These are phyloP conservation scores for Colletotrichum sp. DNA, from an alignment of 2,329 filamentous ascomycete species.

Conservation along the genomic window DNA sequence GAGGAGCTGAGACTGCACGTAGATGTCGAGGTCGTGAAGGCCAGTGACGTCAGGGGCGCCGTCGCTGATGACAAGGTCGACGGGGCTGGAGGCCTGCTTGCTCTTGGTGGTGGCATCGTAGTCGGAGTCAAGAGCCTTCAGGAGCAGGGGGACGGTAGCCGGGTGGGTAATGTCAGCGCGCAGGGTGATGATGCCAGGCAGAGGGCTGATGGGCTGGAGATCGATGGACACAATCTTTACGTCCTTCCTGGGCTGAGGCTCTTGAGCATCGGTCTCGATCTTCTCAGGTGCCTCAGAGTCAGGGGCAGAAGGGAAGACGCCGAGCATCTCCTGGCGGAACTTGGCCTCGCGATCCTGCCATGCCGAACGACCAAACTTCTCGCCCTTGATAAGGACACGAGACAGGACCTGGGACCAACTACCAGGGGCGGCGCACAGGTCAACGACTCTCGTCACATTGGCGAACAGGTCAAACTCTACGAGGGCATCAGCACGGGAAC, in stretches of 20 bases:
- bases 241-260: slow-evolving; percentile 60
- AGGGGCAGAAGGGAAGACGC: slow-evolving; percentile 42
- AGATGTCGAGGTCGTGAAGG: slow-evolving; percentile 96
- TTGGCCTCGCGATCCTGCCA: slow-evolving; percentile 85
- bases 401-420: slow-evolving; percentile 98
- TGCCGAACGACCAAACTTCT: slow-evolving; percentile 83
- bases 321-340: slow-evolving; percentile 66
- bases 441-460: slow-evolving; percentile 89
- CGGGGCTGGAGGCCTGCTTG: slow-evolving; percentile 70
- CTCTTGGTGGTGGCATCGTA: slow-evolving; percentile 54
- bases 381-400: slow-evolving; percentile 89
- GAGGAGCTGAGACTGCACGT: slow-evolving; percentile 93
- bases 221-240: slow-evolving; percentile 97
- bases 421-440: slow-evolving; percentile 93
- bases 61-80: slow-evolving; percentile 94
- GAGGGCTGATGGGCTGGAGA: slow-evolving; percentile 91
- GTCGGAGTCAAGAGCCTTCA: slow-evolving; percentile 81
- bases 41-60: slow-evolving; percentile 97
- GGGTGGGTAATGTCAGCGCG: slow-evolving; percentile 98
- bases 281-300: not conserved
- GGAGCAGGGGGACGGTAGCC: slow-evolving; percentile 87
- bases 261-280: slow-evolving; percentile 22
- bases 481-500: not conserved
- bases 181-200: slow-evolving; percentile 90
- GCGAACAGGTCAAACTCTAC: slow-evolving; percentile 93